Evolutionary conservation across 495 filamentous ascomycete species (phyloP).

Genomic region (Aspergillus asperescens): DNA sequence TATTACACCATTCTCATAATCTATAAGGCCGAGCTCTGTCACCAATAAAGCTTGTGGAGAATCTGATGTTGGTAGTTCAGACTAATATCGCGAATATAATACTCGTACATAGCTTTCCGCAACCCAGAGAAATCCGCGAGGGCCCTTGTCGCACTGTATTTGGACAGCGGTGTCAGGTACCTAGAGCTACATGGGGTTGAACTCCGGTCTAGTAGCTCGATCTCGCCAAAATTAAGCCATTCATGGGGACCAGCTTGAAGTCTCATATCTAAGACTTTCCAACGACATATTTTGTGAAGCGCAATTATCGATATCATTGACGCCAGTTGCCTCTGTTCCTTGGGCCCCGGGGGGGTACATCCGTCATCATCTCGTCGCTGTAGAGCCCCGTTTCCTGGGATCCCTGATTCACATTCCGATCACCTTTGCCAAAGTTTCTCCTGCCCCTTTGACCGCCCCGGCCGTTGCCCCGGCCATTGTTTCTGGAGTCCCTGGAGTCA

Average conservation of each 20-base stretch:
- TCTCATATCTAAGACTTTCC: too few relatives aligned
- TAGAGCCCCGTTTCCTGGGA: constrained; percentile 28
- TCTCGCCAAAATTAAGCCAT: too few relatives aligned
- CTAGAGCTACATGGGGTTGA: too few relatives aligned
- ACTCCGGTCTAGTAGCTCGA: too few relatives aligned
- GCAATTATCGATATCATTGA: constrained; percentile 14
- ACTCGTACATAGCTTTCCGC: constrained; percentile 22
- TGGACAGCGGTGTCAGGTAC: neutral
- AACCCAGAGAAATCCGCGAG: neutral
- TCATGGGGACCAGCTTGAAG: too few relatives aligned
- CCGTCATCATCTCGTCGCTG: constrained; percentile 44
- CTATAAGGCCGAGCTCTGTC: neutral
- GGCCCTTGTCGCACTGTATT: neutral
- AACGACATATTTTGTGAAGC: neutral
- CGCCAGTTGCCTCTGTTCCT: constrained; percentile 22
- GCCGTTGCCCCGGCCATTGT: constrained; percentile 11
- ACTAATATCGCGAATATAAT: neutral
- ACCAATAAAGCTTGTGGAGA: neutral
- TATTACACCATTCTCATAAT: too few relatives aligned
- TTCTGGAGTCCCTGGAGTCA: constrained; percentile 1
- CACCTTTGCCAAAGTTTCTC: constrained; percentile 6
- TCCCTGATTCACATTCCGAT: constrained; percentile 10
- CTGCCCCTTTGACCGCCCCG: constrained; percentile 12
- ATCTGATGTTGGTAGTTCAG: neutral
- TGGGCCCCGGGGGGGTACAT: constrained; percentile 27